Conservation (phyloP, 257 asterid genomes). For the Fraxinus excelsior region DNA sequence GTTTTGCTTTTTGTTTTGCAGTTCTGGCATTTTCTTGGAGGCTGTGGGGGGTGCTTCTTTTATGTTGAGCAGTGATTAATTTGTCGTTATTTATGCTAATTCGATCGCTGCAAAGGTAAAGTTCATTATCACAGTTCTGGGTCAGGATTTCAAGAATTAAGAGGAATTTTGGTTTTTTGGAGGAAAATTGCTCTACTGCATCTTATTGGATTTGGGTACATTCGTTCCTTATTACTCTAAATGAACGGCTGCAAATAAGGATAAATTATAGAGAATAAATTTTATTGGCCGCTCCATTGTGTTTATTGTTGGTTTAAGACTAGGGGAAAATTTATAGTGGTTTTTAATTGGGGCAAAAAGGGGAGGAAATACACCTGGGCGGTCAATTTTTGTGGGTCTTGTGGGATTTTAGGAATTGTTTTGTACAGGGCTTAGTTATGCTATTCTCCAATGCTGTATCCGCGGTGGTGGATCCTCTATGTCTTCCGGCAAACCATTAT, state of each 20-base stretch:
- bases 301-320: conserved; percentile 22
- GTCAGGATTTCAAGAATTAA: conserved; percentile 26
- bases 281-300: conserved; percentile 34
- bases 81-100: conserved; percentile 26
- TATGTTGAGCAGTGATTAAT: conserved; percentile 27
- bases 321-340: conserved; percentile 20
- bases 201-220: conserved; percentile 22
- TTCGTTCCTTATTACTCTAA: neutral
- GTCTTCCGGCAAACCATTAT: conserved; percentile 82
- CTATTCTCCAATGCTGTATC: conserved; percentile 45
- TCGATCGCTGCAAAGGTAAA: conserved; percentile 23
- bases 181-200: conserved; percentile 21
- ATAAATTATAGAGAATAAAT: conserved; percentile 14
- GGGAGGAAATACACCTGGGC: conserved; percentile 22
- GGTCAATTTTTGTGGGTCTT: conserved; percentile 24
- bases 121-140: conserved; percentile 15
- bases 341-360: conserved; percentile 18
- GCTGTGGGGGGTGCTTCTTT: conserved; percentile 32
- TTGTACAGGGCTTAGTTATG: conserved; percentile 32
- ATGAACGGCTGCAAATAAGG: neutral
- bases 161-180: conserved; percentile 13
- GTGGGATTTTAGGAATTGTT: conserved; percentile 27
- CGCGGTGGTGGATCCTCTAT: conserved; percentile 49
- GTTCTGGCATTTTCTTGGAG: conserved; percentile 35
- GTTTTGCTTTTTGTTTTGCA: conserved; percentile 33